Evolutionary conservation across 768 basidiomycete genomes (phyloP).

Genomic region (Pleurotus sapidus): DNA sequence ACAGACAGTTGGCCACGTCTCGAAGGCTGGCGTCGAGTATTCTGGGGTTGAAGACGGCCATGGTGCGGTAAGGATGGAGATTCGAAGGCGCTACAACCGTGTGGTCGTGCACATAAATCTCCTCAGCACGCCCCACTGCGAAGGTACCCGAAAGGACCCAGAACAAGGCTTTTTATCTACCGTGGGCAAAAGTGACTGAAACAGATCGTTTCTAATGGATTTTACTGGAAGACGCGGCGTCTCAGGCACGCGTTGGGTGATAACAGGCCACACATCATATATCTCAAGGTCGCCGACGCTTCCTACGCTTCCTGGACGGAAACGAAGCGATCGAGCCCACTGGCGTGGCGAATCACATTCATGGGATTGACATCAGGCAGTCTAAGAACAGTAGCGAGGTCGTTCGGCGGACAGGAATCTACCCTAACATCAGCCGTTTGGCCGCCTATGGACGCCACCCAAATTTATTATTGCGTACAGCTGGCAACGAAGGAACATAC

Average conservation of each 20-base stretch:
- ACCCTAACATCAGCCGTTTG: not conserved
- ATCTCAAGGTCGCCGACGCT: too few relatives aligned
- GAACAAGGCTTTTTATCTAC: not conserved
- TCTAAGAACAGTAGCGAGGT: not conserved
- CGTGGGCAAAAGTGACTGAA: slow-evolving; percentile 4
- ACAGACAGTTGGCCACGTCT: slow-evolving; percentile 55
- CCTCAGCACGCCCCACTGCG: not conserved
- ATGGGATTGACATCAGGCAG: not conserved
- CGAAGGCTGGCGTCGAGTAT: slow-evolving; percentile 77
- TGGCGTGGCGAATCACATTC: not conserved
- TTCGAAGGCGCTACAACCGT: slow-evolving; percentile 5
- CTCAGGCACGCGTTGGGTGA: too few relatives aligned
- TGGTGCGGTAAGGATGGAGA: slow-evolving; percentile 17
- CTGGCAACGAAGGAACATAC: slow-evolving; percentile 2
- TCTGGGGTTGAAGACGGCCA: slow-evolving; percentile 73
- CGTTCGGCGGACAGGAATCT: not conserved
- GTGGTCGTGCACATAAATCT: slow-evolving; percentile 7
- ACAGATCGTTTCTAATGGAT: not conserved
- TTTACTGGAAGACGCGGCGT: not conserved
- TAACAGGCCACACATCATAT: too few relatives aligned
- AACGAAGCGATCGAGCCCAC: too few relatives aligned
- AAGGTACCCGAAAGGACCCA: slow-evolving; percentile 8
- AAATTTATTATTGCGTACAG: not conserved
- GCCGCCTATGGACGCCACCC: not conserved
- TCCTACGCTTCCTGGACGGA: too few relatives aligned